Evolutionary conservation across 805 yeast species (phyloP).

Genomic region (Peterozyma xylosa): DNA sequence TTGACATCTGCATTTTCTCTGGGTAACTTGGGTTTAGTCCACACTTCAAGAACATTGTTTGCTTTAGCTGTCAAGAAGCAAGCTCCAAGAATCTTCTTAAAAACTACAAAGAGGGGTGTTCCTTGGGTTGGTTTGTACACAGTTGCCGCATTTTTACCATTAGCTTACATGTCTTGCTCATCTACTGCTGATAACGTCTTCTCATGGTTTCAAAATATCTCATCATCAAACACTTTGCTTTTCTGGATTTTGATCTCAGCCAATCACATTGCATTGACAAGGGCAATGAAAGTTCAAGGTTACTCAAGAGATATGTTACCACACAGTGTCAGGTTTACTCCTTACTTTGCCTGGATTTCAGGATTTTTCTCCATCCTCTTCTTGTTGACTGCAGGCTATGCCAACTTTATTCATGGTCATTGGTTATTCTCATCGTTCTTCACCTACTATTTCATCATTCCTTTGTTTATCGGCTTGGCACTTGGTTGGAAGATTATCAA

Average conservation of each 20-base stretch:
- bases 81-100: conserved; percentile 28
- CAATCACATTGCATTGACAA: conserved; percentile 46
- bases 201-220: conserved; percentile 25
- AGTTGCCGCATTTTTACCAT: conserved; percentile 24
- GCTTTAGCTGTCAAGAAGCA: conserved; percentile 29
- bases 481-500: conserved; percentile 30
- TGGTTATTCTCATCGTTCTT: conserved; percentile 19
- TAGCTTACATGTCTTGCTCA: conserved; percentile 26
- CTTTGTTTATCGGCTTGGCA: conserved; percentile 26
- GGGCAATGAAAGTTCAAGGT: conserved; percentile 66
- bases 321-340: conserved; percentile 63
- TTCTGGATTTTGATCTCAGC: conserved; percentile 25
- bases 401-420: conserved; percentile 24
- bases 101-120: conserved; percentile 24
- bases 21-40: conserved; percentile 22
- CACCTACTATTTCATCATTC: conserved; percentile 26
- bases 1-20: conserved; percentile 32
- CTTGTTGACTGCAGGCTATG: conserved; percentile 27
- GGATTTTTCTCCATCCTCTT: conserved; percentile 18
- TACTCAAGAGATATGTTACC: conserved; percentile 65
- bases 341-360: conserved; percentile 47
- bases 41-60: conserved; percentile 25
- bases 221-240: conserved; percentile 23
- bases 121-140: conserved; percentile 22
- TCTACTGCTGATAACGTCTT: conserved; percentile 19